Conservation (phyloP, 805 yeast genomes). For the Ogataea glucozyma region DNA sequence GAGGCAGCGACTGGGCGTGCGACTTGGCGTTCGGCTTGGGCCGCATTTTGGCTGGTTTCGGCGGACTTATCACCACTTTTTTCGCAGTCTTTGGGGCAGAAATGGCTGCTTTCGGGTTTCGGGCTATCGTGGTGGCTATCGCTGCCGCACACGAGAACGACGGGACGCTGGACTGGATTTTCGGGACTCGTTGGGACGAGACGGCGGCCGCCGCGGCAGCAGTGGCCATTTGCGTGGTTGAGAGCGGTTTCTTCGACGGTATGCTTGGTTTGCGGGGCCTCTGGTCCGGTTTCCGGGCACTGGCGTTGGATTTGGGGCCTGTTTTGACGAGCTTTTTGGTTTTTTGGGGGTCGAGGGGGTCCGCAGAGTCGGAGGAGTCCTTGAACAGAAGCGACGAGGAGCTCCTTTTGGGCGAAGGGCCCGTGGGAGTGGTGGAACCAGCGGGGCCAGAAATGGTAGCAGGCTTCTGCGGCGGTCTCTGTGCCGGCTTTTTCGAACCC, state of each 20-base stretch:
- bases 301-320: background rate
- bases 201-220: constrained; percentile 34
- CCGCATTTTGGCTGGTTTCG: background rate
- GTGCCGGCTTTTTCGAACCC: too few species aligned
- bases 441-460: too few species aligned
- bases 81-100: background rate
- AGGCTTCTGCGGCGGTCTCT: too few species aligned
- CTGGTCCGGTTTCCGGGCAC: background rate
- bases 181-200: constrained; percentile 21
- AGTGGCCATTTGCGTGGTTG: constrained; percentile 31
- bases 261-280: constrained; percentile 4
- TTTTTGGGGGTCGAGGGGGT: background rate
- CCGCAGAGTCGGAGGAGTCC: too few species aligned
- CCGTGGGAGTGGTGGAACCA: too few species aligned
- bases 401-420: constrained; percentile 11
- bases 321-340: constrained; percentile 7
- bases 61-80: too few species aligned
- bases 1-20: background rate
- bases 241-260: constrained; percentile 19
- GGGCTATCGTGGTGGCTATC: constrained; percentile 21
- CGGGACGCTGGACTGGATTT: constrained; percentile 15
- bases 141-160: constrained; percentile 28
- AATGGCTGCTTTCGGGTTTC: constrained; percentile 14
- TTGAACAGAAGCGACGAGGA: constrained; percentile 12
- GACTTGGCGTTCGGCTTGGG: constrained; percentile 1